Evolutionary conservation across 495 filamentous ascomycete genomes (phyloP), one percentile per base, ranked within the genome.

Genomic region (Neurospora sp.): DNA sequence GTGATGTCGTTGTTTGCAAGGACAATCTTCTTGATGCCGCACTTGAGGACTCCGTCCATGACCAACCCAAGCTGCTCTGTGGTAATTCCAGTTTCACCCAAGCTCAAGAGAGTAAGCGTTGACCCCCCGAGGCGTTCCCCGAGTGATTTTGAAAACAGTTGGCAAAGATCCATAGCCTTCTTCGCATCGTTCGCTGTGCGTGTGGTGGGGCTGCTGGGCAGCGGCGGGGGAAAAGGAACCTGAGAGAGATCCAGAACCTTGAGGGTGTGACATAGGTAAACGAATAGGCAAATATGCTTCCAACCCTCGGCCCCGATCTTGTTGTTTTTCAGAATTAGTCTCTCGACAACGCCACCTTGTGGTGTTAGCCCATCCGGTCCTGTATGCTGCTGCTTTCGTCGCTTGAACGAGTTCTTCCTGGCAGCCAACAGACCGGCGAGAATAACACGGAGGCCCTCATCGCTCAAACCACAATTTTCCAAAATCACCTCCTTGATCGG

Each of bases 241-340:
- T 92, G 91, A 3, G 93, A 94, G 34, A 98, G 77, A 80, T 98
- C 96, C 36, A 98, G 87, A 11, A 88, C 92, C 81, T 93, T 94
- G 39, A 99, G 82, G 10, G 93, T 94, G 73, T 89, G 90, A 69
- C 92, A 97, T 81, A 98, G 90, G 79, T 97, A 91, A 31, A 97
- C 84, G 79, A 99, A 99, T 10, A 97, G 85, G 71, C 90, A 90
- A 43, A 99, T 92, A 76, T 98, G 91, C 77, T 90, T 91, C 96
- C 96, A 99, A 38, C 96, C 96, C 71, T 95, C 93, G 3, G 85
- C 83, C 10, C 91, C 90, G 72, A 98, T 92, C 77, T 93, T 95
- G 77, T 96, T 97, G 78, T 94, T 91, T 80, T 97, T 98, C n/a
- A 99, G 82, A 5, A 91, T 92, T 6, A 99, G 81, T 74, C 95